Percentiles rank a stretch among this genome's conserved stretches.
Conservation (phyloP, 352 stramenopile species). For the Phytophthora pluvialis region DNA sequence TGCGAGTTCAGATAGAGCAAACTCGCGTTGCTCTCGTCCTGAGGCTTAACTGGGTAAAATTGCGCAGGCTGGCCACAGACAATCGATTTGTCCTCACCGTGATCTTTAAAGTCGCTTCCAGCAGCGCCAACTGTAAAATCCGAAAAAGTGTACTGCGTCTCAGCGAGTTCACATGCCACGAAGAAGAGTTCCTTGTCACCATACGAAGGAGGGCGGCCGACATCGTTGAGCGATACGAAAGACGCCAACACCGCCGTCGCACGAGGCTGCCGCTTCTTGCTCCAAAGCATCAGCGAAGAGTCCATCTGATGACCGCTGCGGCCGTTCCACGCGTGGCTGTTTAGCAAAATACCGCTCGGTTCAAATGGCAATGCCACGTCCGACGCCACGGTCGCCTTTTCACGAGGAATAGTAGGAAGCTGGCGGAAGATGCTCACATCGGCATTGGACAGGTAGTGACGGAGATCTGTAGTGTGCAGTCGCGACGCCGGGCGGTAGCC, state of each 20-base stretch:
- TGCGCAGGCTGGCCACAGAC: slow-evolving; percentile 62
- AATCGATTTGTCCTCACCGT: slow-evolving; percentile 36
- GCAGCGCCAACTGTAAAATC: slow-evolving; percentile 48
- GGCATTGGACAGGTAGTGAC: slow-evolving; percentile 47
- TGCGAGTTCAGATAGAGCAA: slow-evolving; percentile 63
- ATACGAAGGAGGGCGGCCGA: slow-evolving; percentile 45
- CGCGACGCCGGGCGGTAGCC: slow-evolving; percentile 26
- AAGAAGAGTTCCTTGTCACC: slow-evolving; percentile 60
- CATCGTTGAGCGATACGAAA: slow-evolving; percentile 45
- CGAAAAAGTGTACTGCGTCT: slow-evolving; percentile 48
- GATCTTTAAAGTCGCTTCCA: slow-evolving; percentile 32
- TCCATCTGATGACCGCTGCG: slow-evolving; percentile 63
- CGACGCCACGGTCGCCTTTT: slow-evolving; percentile 23
- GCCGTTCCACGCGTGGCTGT: slow-evolving; percentile 57
- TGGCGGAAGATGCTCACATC: slow-evolving; percentile 46
- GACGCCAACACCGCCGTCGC: slow-evolving; percentile 55
- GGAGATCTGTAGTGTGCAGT: slow-evolving; percentile 36
- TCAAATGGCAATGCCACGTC: slow-evolving; percentile 32
- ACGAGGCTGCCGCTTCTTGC: slow-evolving; percentile 50
- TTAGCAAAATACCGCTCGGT: slow-evolving; percentile 50
- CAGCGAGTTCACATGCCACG: slow-evolving; percentile 50
- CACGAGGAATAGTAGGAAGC: slow-evolving; percentile 37
- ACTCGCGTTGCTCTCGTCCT: slow-evolving; percentile 23
- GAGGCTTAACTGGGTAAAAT: slow-evolving; percentile 53
- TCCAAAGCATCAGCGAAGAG: slow-evolving; percentile 68